Percentiles rank a stretch among this genome's conserved stretches.
Conservation (phyloP, 1,139 yeast genomes). For the Yamadazyma atlantica region DNA sequence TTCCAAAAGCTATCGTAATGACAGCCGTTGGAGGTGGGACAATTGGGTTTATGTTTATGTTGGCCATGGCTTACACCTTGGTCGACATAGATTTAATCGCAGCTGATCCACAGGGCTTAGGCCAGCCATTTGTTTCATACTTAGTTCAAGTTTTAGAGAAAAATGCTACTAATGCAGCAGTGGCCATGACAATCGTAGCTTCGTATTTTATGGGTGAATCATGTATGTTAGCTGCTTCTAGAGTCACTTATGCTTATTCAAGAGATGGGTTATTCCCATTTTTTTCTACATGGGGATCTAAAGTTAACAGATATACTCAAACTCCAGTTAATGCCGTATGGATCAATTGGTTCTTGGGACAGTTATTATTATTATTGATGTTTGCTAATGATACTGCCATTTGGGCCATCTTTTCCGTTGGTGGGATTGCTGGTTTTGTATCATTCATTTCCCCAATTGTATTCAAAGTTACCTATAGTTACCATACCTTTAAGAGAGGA, state of each 20-base stretch:
- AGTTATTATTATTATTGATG: conserved; percentile 54
- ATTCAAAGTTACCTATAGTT: conserved; percentile 57
- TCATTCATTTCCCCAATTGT: conserved; percentile 70
- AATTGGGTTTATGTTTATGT: conserved; percentile 62
- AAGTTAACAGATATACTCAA: conserved; percentile 53
- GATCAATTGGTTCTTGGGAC: conserved; percentile 59
- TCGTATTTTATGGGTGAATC: conserved; percentile 69
- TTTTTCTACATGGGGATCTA: conserved; percentile 48
- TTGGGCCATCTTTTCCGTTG: conserved; percentile 75
- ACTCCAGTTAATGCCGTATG: conserved; percentile 75
- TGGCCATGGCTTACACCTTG: conserved; percentile 65
- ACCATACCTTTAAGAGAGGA: conserved; percentile 57
- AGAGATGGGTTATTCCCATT: conserved; percentile 71
- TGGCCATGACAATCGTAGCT: conserved; percentile 59
- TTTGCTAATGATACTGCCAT: conserved; percentile 71
- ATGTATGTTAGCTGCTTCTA: conserved; percentile 69
- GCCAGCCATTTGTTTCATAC: conserved; percentile 66
- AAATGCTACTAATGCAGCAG: conserved; percentile 50
- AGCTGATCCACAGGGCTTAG: conserved; percentile 50
- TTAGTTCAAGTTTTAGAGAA: conserved; percentile 51
- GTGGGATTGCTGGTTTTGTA: conserved; percentile 71
- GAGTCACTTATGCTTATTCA: conserved; percentile 69
- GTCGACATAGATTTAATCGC: conserved; percentile 54
- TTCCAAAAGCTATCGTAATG: conserved; percentile 66
- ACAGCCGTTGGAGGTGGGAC: conserved; percentile 63